phyloP scores from a whole-genome alignment of 345 rosid species.

The Passiflora organensis region DNA sequence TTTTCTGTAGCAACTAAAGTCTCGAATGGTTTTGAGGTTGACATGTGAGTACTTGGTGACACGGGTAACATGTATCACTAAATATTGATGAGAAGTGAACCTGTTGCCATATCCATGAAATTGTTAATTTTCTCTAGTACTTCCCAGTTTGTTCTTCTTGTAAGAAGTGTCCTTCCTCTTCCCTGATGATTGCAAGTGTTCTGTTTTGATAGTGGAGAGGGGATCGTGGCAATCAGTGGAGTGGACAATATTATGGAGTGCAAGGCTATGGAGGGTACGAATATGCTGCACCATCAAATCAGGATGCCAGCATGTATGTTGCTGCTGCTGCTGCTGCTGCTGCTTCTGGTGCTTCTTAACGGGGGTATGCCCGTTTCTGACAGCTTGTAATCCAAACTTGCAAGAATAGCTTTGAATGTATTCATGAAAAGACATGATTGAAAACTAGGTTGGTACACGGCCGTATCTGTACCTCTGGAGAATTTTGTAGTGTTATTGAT shows the following conservation, averaged over 20 bases:
- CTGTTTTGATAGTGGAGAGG: slow-evolving; percentile 96
- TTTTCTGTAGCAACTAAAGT: too few species aligned
- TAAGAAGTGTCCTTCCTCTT: too few species aligned
- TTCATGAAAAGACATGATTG: slow-evolving; percentile 13
- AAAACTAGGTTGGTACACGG: slow-evolving; percentile 21
- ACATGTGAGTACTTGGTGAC: too few species aligned
- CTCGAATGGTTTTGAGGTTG: too few species aligned
- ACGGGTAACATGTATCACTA: too few species aligned
- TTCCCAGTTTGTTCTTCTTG: too few species aligned
- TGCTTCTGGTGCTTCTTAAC: slow-evolving; percentile 64
- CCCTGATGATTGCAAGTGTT: too few species aligned
- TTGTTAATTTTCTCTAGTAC: too few species aligned
- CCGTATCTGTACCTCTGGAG: slow-evolving; percentile 21
- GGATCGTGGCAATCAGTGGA: slow-evolving; percentile 64
- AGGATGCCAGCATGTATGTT: slow-evolving; percentile 46
- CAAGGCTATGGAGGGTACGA: slow-evolving; percentile 61
- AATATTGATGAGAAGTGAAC: too few species aligned
- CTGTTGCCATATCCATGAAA: too few species aligned
- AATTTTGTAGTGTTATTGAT: slow-evolving; percentile 42
- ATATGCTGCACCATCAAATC: slow-evolving; percentile 38
- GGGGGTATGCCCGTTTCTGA: slow-evolving; percentile 1
- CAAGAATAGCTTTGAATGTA: slow-evolving; percentile 7
- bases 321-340: slow-evolving; percentile 63
- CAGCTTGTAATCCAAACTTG: slow-evolving; percentile 18
- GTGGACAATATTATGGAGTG: slow-evolving; percentile 62